Conservation (phyloP, 495 filamentous ascomycete species). For the Aeminium ludgeri region DNA sequence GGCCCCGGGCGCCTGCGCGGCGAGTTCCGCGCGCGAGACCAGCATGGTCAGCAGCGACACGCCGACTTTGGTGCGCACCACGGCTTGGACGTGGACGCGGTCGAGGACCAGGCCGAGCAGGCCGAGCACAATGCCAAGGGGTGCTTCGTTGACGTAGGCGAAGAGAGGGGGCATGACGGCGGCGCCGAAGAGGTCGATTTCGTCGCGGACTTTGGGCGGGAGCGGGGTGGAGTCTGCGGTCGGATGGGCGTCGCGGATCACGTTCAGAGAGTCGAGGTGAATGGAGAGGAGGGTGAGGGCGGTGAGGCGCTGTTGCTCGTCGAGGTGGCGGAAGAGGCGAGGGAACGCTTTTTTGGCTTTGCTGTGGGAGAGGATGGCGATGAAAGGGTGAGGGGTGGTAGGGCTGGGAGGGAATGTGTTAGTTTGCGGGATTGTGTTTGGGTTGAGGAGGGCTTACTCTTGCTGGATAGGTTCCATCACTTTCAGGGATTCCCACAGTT, state of each 20-base stretch:
- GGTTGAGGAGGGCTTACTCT: slow-evolving; percentile 25
- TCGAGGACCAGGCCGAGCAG: slow-evolving; percentile 70
- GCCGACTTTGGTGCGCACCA: slow-evolving; percentile 72
- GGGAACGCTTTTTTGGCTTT: slow-evolving; percentile 96
- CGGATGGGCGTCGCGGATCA: slow-evolving; percentile 64
- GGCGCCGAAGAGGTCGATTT: slow-evolving; percentile 74
- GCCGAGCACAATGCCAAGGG: slow-evolving; percentile 74
- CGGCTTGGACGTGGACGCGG: slow-evolving; percentile 57
- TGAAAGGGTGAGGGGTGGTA: slow-evolving; percentile 69
- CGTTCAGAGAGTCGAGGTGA: slow-evolving; percentile 82
- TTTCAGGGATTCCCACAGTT: slow-evolving; percentile 70
- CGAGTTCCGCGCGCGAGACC: slow-evolving; percentile 78
- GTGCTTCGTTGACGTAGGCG: slow-evolving; percentile 75
- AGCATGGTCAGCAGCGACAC: slow-evolving; percentile 87
- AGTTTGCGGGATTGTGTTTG: slow-evolving; percentile 1
- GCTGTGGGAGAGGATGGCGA: slow-evolving; percentile 79
- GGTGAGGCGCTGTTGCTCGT: slow-evolving; percentile 78
- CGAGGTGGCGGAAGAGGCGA: slow-evolving; percentile 84
- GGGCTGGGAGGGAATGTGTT: slow-evolving; percentile 25
- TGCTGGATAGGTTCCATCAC: slow-evolving; percentile 77
- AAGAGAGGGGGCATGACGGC: slow-evolving; percentile 82
- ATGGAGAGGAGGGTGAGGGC: slow-evolving; percentile 89
- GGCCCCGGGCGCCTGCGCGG: slow-evolving; percentile 47
- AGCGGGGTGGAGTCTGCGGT: slow-evolving; percentile 42
- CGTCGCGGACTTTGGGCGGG: slow-evolving; percentile 59